These are phyloP conservation scores for Penicillium alfredii DNA, from an alignment of 495 filamentous ascomycete genomes.

Conservation along the genomic window DNA sequence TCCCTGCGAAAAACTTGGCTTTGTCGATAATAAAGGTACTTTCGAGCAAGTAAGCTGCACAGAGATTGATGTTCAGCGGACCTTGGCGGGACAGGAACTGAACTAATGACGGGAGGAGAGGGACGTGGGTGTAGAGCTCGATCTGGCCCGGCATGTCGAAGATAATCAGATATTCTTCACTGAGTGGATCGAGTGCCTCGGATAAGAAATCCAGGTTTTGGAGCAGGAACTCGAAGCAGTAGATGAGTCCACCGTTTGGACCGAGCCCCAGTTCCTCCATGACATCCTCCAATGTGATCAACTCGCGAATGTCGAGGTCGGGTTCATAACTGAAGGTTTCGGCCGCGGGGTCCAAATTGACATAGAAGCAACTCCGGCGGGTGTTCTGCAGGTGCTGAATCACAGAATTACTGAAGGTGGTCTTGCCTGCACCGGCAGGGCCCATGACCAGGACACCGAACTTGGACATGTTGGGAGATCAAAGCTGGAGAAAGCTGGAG, in stretches of 20 bases:
- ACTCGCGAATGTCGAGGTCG: conserved; percentile 93
- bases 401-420: conserved; percentile 88
- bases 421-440: conserved; percentile 84
- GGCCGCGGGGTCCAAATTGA: conserved; percentile 96
- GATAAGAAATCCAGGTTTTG: conserved; percentile 95
- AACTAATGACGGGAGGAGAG: conserved; percentile 80
- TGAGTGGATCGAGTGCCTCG: conserved; percentile 75
- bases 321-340: conserved; percentile 87
- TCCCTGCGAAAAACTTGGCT: conserved; percentile 95
- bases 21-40: conserved; percentile 91
- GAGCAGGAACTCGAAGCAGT: conserved; percentile 92
- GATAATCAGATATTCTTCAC: conserved; percentile 92
- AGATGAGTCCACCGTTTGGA: conserved; percentile 93
- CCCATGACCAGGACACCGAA: conserved; percentile 94
- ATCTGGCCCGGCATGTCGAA: conserved; percentile 99
- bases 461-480: conserved; percentile 65
- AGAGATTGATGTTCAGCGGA: conserved; percentile 80
- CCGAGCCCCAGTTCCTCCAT: conserved; percentile 96
- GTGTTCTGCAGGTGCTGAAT: conserved; percentile 88
- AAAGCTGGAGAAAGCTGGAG: neutral
- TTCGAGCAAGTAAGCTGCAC: conserved; percentile 93
- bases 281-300: conserved; percentile 93
- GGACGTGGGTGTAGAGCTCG: conserved; percentile 96
- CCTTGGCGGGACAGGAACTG: conserved; percentile 73
- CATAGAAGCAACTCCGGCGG: conserved; percentile 87